A percentile compares a stretch with the other conserved stretches of the same genome.
Conservation (phyloP, 2,329 filamentous ascomycete species). For the Penicillium hordei region DNA sequence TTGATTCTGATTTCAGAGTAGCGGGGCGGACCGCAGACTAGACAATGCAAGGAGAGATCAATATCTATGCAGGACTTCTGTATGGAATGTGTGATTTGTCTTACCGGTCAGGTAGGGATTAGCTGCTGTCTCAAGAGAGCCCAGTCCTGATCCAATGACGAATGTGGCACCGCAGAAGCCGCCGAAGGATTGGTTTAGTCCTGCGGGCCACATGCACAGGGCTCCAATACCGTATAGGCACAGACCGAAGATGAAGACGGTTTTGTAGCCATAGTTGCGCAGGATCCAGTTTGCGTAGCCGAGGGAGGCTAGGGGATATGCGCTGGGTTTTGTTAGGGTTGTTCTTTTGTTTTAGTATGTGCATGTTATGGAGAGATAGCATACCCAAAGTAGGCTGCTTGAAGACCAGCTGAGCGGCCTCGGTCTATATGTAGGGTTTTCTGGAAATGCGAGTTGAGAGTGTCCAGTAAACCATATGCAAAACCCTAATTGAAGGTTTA, state of each 20-base stretch:
- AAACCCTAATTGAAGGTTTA: constrained; percentile 38
- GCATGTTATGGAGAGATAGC: constrained; percentile 11
- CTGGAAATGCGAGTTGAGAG: constrained; percentile 59
- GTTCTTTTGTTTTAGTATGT: background rate
- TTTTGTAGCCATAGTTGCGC: constrained; percentile 73
- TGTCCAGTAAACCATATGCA: constrained; percentile 52
- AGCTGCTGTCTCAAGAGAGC: constrained; percentile 73
- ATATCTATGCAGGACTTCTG: background rate
- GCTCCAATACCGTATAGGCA: constrained; percentile 69
- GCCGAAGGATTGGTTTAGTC: constrained; percentile 68
- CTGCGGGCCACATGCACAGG: constrained; percentile 82
- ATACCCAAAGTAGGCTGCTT: constrained; percentile 65
- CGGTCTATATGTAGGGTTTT: constrained; percentile 56
- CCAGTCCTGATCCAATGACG: constrained; percentile 71
- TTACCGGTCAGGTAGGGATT: constrained; percentile 69
- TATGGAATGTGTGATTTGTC: background rate
- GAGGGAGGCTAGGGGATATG: constrained; percentile 55
- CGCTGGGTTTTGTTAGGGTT: constrained; percentile 31
- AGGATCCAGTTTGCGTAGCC: constrained; percentile 61
- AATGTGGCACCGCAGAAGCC: constrained; percentile 73
- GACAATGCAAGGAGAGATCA: constrained; percentile 11
- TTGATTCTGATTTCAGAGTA: constrained; percentile 77
- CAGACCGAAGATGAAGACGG: constrained; percentile 74
- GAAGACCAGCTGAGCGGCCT: constrained; percentile 61
- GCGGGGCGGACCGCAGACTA: constrained; percentile 70